Base-by-base conservation (phyloP, 768 basidiomycete genomes). In the Crassisporium funariophilum region DNA sequence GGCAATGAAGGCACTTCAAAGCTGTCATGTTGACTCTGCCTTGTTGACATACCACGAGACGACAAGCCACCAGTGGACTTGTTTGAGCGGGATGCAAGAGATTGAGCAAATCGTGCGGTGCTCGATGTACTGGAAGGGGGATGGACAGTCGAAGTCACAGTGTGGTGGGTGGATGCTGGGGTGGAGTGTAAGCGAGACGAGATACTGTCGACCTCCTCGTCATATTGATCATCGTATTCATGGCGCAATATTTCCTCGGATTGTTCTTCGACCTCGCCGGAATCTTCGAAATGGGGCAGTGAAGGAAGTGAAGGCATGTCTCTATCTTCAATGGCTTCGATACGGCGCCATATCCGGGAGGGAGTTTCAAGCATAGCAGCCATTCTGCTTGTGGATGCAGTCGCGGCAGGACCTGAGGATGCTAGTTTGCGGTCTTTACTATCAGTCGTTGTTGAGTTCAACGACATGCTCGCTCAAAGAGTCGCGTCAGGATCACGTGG, bases 261-360 rank as follows among this genome's bases (percentile, higher is more conserved):
- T 13, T 56, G 58, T 20, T 58, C 56, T 45, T 72, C 69, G 20
- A 62, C 66, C 46, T 71, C 70, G 4, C 62, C 71, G 15, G 83
- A 85, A 55, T 86, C 81, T 22, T 91, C 88, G 58, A 87, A 84
- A 1, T 59, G 72, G 5, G 88, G 86, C 10, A 91, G 65, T 3
- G 88, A 88, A 2, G 90, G 90, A 2, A 93, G 71, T 22, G 90
- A 92, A 8, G 91, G 86, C 74, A 91, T 86, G 52, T 90, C 88
- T 52, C 73, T 66, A 49, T 82, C 80, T 55, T 90, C 85, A n/a
- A 78, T 71, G 0, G 78, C 84, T 63, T 92, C 82, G 41, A 93
- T 91, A 36, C 91, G 79, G 21, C 90, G 78, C 86, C 85, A 88
- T 59, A 93, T 83, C 35, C 89, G 76, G 19, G 91, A 92, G 0